Conservation (phyloP, 129 eudicot species). For the Artemisia argyi region DNA sequence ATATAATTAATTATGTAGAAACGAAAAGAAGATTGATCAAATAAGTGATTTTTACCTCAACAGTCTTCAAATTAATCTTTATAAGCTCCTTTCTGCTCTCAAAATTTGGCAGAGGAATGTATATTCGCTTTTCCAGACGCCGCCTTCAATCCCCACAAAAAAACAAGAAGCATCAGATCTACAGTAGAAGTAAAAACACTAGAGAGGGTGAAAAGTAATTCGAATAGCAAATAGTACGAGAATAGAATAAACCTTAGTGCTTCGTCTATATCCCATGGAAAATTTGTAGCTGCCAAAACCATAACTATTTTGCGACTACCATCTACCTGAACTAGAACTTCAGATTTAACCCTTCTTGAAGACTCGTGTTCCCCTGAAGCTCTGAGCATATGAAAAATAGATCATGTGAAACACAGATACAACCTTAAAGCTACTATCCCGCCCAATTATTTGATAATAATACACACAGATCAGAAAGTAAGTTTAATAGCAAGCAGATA, state of each 20-base stretch:
- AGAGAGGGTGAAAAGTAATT: neutral
- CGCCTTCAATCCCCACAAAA: conserved; percentile 49
- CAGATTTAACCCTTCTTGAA: conserved; percentile 97
- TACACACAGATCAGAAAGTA: neutral
- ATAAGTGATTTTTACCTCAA: conserved; percentile 84
- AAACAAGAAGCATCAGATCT: neutral
- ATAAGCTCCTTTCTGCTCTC: conserved; percentile 95
- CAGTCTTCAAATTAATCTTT: conserved; percentile 80
- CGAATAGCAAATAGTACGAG: neutral
- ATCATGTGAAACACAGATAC: conserved; percentile 7
- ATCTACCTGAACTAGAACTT: conserved; percentile 94
- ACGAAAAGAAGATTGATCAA: too few relatives aligned
- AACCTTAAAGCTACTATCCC: neutral
- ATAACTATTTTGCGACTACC: conserved; percentile 94
- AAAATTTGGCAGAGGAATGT: conserved; percentile 88
- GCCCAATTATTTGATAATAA: neutral
- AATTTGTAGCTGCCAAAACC: conserved; percentile 99
- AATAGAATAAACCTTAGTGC: conserved; percentile 65
- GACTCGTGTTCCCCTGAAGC: conserved; percentile 99
- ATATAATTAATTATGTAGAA: too few relatives aligned
- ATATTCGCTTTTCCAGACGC: conserved; percentile 89
- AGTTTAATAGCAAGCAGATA: too few relatives aligned
- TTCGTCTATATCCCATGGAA: conserved; percentile 99
- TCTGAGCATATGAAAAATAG: conserved; percentile 43
- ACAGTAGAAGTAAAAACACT: neutral